Percentiles rank a stretch among this genome's conserved stretches.
These are phyloP conservation scores for Gossypium thurberi DNA, from an alignment of 345 rosid species.

Conservation along the genomic window DNA sequence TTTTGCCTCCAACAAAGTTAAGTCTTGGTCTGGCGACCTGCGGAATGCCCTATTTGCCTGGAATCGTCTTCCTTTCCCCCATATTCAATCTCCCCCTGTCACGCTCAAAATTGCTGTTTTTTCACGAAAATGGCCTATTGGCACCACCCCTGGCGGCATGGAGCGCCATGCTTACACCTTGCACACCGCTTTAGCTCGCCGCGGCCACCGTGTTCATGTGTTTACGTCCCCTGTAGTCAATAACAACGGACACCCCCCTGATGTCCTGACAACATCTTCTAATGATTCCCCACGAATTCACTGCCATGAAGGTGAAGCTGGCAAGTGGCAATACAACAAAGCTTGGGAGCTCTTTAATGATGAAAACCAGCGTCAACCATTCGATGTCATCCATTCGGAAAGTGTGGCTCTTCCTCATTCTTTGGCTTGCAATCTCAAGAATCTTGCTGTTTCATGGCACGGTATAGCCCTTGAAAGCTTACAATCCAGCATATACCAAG, in stretches of 20 bases:
- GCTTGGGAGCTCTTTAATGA: conserved; percentile 79
- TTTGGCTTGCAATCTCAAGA: conserved; percentile 51
- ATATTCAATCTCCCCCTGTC: conserved; percentile 19
- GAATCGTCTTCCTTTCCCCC: conserved; percentile 56
- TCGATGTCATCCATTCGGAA: conserved; percentile 82
- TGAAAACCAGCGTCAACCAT: conserved; percentile 46
- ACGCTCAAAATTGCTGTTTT: conserved; percentile 71
- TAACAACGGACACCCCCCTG: neutral
- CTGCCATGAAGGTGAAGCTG: conserved; percentile 66
- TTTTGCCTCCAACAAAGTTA: conserved; percentile 2
- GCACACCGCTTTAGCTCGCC: conserved; percentile 60
- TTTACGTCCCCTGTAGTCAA: conserved; percentile 66
- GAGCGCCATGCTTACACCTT: conserved; percentile 91
- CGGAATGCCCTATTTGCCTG: conserved; percentile 51
- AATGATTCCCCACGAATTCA: conserved; percentile 37
- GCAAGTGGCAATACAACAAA: conserved; percentile 65
- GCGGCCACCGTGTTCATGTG: conserved; percentile 78
- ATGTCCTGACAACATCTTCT: neutral
- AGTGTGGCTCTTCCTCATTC: conserved; percentile 86
- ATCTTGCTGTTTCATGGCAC: conserved; percentile 86
- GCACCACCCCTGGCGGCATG: conserved; percentile 81
- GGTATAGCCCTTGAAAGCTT: conserved; percentile 89
- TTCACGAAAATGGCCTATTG: conserved; percentile 85
- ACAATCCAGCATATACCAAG: conserved; percentile 72
- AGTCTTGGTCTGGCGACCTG: conserved; percentile 73